Conservation (phyloP, 129 eudicot genomes). For the Cynara cardunculus region DNA sequence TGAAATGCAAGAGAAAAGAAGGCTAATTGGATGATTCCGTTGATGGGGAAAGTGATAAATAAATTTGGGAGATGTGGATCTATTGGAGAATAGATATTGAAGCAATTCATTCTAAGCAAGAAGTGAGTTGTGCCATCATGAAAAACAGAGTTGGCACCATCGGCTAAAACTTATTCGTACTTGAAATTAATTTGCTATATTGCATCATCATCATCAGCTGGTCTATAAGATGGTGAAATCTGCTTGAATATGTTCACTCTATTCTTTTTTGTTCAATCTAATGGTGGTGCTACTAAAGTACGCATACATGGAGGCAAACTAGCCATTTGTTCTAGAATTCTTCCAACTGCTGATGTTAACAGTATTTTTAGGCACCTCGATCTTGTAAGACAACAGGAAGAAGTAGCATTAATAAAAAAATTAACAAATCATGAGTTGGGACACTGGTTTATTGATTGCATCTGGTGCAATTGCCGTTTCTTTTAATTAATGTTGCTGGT, state of each 20-base stretch:
- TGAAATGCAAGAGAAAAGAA: background rate
- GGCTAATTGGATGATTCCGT: background rate
- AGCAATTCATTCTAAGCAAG: background rate
- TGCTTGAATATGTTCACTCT: background rate
- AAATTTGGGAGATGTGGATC: background rate
- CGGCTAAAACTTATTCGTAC: background rate
- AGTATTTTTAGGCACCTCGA: background rate
- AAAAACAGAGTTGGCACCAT: background rate
- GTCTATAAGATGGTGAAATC: background rate
- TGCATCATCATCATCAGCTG: background rate
- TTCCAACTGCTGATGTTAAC: background rate
- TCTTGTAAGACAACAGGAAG: background rate
- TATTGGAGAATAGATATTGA: background rate
- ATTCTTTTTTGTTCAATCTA: background rate
- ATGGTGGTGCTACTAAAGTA: background rate
- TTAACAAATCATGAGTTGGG: background rate
- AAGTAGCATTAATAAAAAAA: background rate
- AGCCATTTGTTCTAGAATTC: background rate
- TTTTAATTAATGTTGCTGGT: background rate
- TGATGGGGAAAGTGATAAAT: background rate
- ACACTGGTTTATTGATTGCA: background rate
- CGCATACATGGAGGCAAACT: background rate
- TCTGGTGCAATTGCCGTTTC: background rate
- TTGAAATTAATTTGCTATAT: background rate
- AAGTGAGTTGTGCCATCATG: background rate